Conservation (phyloP, 139 green algal species). For the Nannochloris sp. region DNA sequence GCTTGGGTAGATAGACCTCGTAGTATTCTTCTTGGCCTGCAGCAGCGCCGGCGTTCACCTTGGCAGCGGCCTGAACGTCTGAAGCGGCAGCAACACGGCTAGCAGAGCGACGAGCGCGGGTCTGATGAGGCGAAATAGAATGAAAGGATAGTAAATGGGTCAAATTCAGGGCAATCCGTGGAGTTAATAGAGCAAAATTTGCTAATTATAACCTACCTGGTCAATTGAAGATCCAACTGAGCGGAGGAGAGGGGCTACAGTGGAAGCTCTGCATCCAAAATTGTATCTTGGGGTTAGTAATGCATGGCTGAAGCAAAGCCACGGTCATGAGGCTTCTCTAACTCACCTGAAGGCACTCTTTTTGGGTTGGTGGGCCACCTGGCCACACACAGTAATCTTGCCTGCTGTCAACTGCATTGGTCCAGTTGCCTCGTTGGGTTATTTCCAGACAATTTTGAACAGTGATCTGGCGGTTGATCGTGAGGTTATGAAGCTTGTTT, state of each 20-base stretch:
- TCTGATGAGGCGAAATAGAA: neutral
- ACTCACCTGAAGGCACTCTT: neutral
- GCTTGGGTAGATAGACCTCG: conserved; percentile 71
- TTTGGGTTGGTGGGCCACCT: neutral
- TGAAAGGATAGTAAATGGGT: neutral
- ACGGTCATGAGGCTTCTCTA: neutral
- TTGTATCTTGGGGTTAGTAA: neutral
- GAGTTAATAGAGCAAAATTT: neutral
- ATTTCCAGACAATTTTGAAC: too few relatives aligned
- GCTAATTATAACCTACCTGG: neutral
- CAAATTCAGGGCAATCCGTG: neutral
- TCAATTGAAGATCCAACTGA: neutral
- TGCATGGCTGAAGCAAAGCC: neutral
- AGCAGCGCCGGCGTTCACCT: neutral
- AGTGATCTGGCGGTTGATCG: too few relatives aligned
- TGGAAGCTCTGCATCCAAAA: neutral
- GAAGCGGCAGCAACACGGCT: neutral
- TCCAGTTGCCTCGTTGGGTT: too few relatives aligned
- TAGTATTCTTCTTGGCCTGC: conserved; percentile 21
- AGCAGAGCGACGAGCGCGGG: neutral
- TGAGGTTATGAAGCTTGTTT: too few relatives aligned
- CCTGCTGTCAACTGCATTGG: too few relatives aligned
- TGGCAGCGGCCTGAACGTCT: neutral
- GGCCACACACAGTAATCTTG: too few relatives aligned
- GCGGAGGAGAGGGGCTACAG: neutral